phyloP scores from a whole-genome alignment of 495 filamentous ascomycete genomes.

The Neurospora discreta region DNA sequence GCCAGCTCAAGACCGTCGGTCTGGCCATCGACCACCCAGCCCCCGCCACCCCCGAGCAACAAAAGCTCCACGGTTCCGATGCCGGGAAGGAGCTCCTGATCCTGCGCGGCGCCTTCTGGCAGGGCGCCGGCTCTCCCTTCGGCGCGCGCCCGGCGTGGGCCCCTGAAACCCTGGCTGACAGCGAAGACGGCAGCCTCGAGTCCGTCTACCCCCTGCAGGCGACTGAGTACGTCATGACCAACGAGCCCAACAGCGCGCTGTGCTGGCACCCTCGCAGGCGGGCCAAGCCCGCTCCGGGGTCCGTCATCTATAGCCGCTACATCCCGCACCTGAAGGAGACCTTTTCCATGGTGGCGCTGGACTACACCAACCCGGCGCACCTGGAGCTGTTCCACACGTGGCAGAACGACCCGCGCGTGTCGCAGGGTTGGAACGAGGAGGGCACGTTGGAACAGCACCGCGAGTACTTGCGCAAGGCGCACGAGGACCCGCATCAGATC shows the following conservation, averaged over 20 bases:
- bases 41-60: constrained; percentile 12
- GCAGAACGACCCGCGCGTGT: constrained; percentile 63
- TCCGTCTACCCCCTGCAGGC: constrained; percentile 43
- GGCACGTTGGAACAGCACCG: constrained; percentile 52
- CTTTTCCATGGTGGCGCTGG: constrained; percentile 54
- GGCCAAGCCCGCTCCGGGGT: constrained; percentile 49
- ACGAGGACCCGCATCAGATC: constrained; percentile 52
- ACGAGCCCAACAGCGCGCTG: constrained; percentile 15
- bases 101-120: constrained; percentile 50
- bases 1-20: constrained; percentile 42
- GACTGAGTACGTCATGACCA: constrained; percentile 44
- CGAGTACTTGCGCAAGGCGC: constrained; percentile 47
- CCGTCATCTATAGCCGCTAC: constrained; percentile 54
- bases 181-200: constrained; percentile 20
- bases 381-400: constrained; percentile 52
- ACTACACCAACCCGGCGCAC: constrained; percentile 43
- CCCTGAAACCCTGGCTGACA: constrained; percentile 25
- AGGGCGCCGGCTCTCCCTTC: constrained; percentile 54
- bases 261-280: constrained; percentile 49
- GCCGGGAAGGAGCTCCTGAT: constrained; percentile 28
- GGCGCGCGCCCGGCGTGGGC: constrained; percentile 53
- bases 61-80: constrained; percentile 26
- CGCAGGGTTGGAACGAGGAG: constrained; percentile 57
- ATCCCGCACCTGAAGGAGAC: constrained; percentile 55
- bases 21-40: constrained; percentile 41